Percentiles rank a stretch among this genome's conserved stretches.
These are phyloP conservation scores for Actinomortierella wolfii DNA, from an alignment of 371 early-diverging fungal genomes.

Conservation along the genomic window DNA sequence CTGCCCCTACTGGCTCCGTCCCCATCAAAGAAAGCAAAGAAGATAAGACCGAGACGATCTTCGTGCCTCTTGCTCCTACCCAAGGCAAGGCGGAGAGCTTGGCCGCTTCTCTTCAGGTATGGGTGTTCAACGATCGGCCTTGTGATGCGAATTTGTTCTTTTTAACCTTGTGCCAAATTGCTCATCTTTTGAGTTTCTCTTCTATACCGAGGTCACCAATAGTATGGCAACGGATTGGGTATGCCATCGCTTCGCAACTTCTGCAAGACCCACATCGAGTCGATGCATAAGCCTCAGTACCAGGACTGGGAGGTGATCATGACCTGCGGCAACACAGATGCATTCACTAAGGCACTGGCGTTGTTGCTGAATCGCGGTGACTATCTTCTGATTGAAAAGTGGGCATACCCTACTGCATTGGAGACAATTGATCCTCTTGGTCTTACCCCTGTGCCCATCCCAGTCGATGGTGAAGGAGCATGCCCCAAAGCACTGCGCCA, in stretches of 20 bases:
- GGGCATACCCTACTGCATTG: slow-evolving; percentile 77
- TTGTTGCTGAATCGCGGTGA: slow-evolving; percentile 65
- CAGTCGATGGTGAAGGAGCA: slow-evolving; percentile 64
- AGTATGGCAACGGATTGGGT: slow-evolving; percentile 37
- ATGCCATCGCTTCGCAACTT: slow-evolving; percentile 31
- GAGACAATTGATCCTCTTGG: slow-evolving; percentile 70
- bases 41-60: slow-evolving; percentile 23
- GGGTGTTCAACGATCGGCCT: too few species aligned
- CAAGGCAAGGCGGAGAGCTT: slow-evolving; percentile 31
- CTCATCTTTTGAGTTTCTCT: too few species aligned
- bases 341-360: slow-evolving; percentile 59
- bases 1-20: too few species aligned
- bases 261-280: slow-evolving; percentile 41
- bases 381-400: slow-evolving; percentile 69
- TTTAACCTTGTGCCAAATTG: too few species aligned
- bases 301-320: slow-evolving; percentile 63
- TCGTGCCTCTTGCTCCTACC: slow-evolving; percentile 31
- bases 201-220: too few species aligned
- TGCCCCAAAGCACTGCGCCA: slow-evolving; percentile 54
- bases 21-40: too few species aligned
- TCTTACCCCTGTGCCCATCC: slow-evolving; percentile 51
- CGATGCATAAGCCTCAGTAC: slow-evolving; percentile 59
- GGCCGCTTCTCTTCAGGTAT: slow-evolving; percentile 34
- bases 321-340: slow-evolving; percentile 64
- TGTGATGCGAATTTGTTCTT: too few species aligned